A percentile compares a stretch with the other conserved stretches of the same genome.
These are phyloP conservation scores for Verticillium nubilum DNA, from an alignment of 2,329 filamentous ascomycete genomes.

Conservation along the genomic window DNA sequence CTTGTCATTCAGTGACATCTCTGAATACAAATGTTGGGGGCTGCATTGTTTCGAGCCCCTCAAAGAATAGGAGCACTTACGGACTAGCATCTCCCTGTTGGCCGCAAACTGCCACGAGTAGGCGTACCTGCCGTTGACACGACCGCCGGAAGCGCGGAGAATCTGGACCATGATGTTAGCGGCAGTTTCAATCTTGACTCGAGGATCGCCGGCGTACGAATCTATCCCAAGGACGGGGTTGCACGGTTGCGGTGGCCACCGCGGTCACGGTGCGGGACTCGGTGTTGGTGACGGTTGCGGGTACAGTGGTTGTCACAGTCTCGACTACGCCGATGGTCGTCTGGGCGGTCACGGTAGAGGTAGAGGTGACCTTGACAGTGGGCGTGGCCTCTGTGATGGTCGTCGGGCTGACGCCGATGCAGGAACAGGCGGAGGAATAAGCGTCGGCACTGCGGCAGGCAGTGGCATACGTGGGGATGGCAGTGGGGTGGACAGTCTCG, in stretches of 20 bases:
- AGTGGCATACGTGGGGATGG: slow-evolving; percentile 13
- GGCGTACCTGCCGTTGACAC: not conserved
- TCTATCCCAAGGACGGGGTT: not conserved
- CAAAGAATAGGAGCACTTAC: not conserved
- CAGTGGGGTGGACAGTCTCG: slow-evolving; percentile 3
- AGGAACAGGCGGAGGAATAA: slow-evolving; percentile 15
- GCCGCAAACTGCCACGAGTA: not conserved
- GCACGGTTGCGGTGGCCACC: not conserved
- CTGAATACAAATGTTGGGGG: too few relatives aligned
- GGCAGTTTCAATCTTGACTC: too few relatives aligned
- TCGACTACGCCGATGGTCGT: slow-evolving; percentile 3
- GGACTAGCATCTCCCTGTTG: not conserved
- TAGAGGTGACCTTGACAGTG: slow-evolving; percentile 33
- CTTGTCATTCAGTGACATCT: too few relatives aligned
- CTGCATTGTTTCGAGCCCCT: too few relatives aligned
- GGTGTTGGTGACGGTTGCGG: slow-evolving; percentile 2
- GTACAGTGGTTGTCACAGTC: not conserved
- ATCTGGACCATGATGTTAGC: not conserved
- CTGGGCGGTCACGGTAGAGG: slow-evolving; percentile 10
- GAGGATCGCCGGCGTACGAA: not conserved
- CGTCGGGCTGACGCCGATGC: slow-evolving; percentile 10
- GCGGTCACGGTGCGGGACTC: slow-evolving; percentile 3
- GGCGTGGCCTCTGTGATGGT: slow-evolving; percentile 15
- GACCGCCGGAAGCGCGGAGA: not conserved
- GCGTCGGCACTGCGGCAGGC: slow-evolving; percentile 9